Percentiles rank a stretch among this genome's conserved stretches.
These are phyloP conservation scores for Exophiala dermatitidis DNA, from an alignment of 2,329 filamentous ascomycete species.

Conservation along the genomic window DNA sequence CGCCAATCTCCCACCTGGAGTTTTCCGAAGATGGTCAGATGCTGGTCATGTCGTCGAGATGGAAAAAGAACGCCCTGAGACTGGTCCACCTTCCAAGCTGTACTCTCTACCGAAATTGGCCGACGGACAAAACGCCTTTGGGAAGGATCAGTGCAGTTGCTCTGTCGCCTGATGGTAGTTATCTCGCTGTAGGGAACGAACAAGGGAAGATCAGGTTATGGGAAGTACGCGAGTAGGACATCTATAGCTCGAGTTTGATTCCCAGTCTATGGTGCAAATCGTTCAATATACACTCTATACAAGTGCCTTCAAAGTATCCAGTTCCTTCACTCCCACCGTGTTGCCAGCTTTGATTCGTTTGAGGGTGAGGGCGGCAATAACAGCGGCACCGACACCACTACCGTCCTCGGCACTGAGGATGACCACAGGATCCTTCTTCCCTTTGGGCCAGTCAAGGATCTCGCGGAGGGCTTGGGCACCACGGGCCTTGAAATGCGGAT, in stretches of 20 bases:
- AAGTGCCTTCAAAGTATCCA: constrained; percentile 31
- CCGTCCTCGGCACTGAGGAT: constrained; percentile 89
- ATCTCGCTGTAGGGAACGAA: constrained; percentile 79
- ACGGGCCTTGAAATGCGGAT: constrained; percentile 93
- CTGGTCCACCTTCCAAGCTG: constrained; percentile 86
- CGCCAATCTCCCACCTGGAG: constrained; percentile 67
- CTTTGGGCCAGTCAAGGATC: constrained; percentile 84
- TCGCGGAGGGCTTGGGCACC: constrained; percentile 84
- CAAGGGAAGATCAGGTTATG: constrained; percentile 80
- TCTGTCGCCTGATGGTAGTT: constrained; percentile 21
- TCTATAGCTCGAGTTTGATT: too few relatives aligned
- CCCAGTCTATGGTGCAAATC: too few relatives aligned
- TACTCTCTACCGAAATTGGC: constrained; percentile 96
- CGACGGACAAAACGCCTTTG: constrained; percentile 79
- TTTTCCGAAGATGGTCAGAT: constrained; percentile 89
- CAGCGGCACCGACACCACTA: constrained; percentile 88
- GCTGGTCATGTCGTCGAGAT: constrained; percentile 73
- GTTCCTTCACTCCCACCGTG: constrained; percentile 50
- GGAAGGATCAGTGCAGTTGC: constrained; percentile 72
- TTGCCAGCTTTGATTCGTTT: constrained; percentile 57
- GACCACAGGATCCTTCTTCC: constrained; percentile 76
- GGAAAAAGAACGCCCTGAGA: constrained; percentile 81
- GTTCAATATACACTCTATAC: background rate
- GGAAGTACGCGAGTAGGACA: constrained; percentile 65
- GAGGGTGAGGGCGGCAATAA: constrained; percentile 71